Base-by-base conservation (phyloP, 208 protist species). In the Leishmania guyanensis region DNA sequence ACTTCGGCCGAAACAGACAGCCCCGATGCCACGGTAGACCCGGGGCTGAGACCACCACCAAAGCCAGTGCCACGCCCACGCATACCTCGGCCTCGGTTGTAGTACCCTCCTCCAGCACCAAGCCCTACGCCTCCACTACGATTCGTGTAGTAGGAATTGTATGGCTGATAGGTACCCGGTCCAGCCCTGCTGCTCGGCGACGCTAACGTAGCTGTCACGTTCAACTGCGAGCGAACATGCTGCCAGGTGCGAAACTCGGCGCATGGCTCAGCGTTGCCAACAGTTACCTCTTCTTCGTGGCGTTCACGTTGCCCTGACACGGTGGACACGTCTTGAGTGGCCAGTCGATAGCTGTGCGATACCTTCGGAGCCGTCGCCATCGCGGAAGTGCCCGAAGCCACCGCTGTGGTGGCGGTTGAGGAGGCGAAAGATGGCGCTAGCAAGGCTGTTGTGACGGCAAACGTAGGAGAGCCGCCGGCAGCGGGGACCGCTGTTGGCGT, bases 221-320 rank as follows among this genome's bases (percentile, higher is more conserved):
- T 50, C 65, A 86, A 50, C 74, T 86, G 82, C n/a, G 51, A 36
- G 0, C 78, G 82, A 39, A 86, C 78, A 62, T 76, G 82, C 66
- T 82, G 78, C 82, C 82, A 86, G 14, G 76, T 56, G 6, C 82
- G 82, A 14, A 50, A 70, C 74, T 82, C 82, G 0, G 78, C 77
- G 56, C 78, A 82, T 9, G 82, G 73, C 48, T 82, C 82, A 46
- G 71, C 77, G 33, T 20, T 79, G 5, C 51, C 64, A 20, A 82
- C 48, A 8, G 54, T 65, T 2, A 82, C 54, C 12, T 43, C 20
- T 3, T 72, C 12, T 51, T 79, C 82, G 6, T 54, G 70, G 68
- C 82, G 82, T 66, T 82, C 39, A 8, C 78, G 78, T 46, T 77
- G 71, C 26, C 48, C 71, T 22, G 78, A 74, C 39, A 39, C 51